Evolutionary conservation across 1,139 yeast species (phyloP).

Genomic region (Lodderomyces beijingensis): DNA sequence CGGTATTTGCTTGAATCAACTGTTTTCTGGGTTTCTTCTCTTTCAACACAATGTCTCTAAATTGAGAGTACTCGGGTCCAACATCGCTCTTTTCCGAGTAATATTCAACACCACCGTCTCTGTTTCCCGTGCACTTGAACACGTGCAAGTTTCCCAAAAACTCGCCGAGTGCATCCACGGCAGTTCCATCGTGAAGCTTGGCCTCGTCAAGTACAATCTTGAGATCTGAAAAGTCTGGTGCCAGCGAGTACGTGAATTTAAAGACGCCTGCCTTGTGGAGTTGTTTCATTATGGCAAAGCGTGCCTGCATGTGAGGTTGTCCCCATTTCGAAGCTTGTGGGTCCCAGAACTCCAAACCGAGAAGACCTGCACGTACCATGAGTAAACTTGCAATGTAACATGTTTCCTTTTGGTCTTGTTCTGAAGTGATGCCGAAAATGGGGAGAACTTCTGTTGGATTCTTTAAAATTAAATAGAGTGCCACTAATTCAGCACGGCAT

Average conservation of each 20-base stretch:
- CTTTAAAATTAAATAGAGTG: constrained; percentile 73
- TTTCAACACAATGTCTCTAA: constrained; percentile 61
- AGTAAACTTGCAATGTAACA: constrained; percentile 63
- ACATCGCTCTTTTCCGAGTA: constrained; percentile 67
- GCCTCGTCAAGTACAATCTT: constrained; percentile 53
- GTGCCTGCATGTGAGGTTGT: constrained; percentile 93
- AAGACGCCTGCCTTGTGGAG: constrained; percentile 68
- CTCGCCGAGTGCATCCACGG: constrained; percentile 69
- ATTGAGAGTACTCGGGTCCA: constrained; percentile 55
- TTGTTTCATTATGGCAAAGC: constrained; percentile 77
- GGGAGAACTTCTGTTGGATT: constrained; percentile 53
- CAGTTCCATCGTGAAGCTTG: constrained; percentile 55
- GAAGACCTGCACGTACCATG: constrained; percentile 85
- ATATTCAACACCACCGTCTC: constrained; percentile 55
- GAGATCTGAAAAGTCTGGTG: constrained; percentile 54
- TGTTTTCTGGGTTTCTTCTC: constrained; percentile 82
- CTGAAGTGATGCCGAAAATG: constrained; percentile 62
- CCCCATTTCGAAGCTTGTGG: constrained; percentile 83
- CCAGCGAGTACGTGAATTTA: constrained; percentile 45
- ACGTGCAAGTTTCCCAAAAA: constrained; percentile 70
- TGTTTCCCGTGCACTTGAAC: constrained; percentile 74
- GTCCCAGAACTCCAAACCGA: constrained; percentile 84
- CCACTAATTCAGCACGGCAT: constrained; percentile 89
- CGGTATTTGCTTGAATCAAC: constrained; percentile 76
- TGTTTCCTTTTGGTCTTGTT: constrained; percentile 59